Conservation (phyloP, 2,329 filamentous ascomycete species). For the Phyllosticta citriasiana region DNA sequence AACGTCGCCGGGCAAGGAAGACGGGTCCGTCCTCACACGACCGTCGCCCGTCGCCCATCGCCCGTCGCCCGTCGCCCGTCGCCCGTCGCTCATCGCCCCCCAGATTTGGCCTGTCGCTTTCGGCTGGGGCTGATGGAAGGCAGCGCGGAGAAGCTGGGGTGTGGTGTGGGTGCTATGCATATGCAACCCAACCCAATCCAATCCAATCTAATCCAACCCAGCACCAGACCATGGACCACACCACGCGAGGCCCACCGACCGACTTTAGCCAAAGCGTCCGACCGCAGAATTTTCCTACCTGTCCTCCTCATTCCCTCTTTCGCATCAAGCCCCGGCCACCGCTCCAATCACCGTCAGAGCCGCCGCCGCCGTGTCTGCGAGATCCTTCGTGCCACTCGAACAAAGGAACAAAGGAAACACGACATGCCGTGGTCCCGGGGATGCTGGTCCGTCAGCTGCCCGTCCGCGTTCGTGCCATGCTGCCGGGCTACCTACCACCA, state of each 20-base stretch:
- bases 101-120: not conserved
- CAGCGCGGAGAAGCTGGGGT: not conserved
- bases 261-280: not conserved
- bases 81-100: too few relatives aligned
- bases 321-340: not conserved
- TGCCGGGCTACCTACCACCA: not conserved
- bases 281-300: not conserved
- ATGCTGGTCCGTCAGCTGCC: not conserved
- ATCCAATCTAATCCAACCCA: too few relatives aligned
- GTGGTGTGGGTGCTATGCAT: too few relatives aligned
- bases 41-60: too few relatives aligned
- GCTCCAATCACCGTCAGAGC: not conserved
- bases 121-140: not conserved
- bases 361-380: not conserved
- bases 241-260: too few relatives aligned
- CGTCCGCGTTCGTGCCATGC: not conserved
- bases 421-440: not conserved
- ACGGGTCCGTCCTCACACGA: too few relatives aligned
- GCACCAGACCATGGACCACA: too few relatives aligned
- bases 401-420: not conserved
- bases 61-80: too few relatives aligned
- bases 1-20: not conserved
- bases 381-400: not conserved
- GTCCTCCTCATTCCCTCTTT: not conserved
- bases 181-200: too few relatives aligned